These are phyloP conservation scores for Thyridium curvatum DNA, from an alignment of 2,329 filamentous ascomycete species.

Conservation along the genomic window DNA sequence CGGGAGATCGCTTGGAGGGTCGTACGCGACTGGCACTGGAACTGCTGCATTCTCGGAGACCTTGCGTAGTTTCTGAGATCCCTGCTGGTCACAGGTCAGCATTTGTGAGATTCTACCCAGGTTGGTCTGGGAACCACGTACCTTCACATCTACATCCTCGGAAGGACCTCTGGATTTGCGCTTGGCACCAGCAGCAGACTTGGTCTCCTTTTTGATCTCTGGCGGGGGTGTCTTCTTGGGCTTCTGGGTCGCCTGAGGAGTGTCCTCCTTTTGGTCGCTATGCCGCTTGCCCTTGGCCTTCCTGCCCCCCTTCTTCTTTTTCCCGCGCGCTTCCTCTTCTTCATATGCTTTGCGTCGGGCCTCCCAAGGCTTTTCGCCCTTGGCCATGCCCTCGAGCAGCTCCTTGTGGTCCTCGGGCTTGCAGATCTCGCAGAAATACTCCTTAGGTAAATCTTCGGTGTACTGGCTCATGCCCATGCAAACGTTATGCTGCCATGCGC, in stretches of 20 bases:
- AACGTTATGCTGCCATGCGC: slow-evolving; percentile 95
- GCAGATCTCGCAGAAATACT: slow-evolving; percentile 93
- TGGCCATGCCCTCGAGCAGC: slow-evolving; percentile 69
- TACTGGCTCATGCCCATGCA: slow-evolving; percentile 83
- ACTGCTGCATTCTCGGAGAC: slow-evolving; percentile 42
- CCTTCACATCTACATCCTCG: slow-evolving; percentile 44
- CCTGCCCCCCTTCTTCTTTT: slow-evolving; percentile 54
- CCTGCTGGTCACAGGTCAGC: slow-evolving; percentile 20
- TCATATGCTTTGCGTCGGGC: slow-evolving; percentile 57
- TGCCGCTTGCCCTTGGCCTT: slow-evolving; percentile 56
- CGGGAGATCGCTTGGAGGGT: slow-evolving; percentile 44
- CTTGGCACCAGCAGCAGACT: slow-evolving; percentile 28
- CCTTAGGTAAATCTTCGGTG: slow-evolving; percentile 68
- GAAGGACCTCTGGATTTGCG: slow-evolving; percentile 53
- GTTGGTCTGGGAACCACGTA: slow-evolving; percentile 16
- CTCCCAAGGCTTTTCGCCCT: slow-evolving; percentile 85
- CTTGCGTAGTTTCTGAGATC: slow-evolving; percentile 46
- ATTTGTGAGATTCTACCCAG: not conserved
- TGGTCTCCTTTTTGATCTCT: slow-evolving; percentile 35
- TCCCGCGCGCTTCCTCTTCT: slow-evolving; percentile 52
- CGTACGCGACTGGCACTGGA: slow-evolving; percentile 31
- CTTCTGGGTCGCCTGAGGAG: slow-evolving; percentile 12
- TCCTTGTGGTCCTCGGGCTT: slow-evolving; percentile 76
- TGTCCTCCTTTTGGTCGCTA: slow-evolving; percentile 54
- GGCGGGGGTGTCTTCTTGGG: slow-evolving; percentile 20